Evolutionary conservation across 2,329 filamentous ascomycete genomes (phyloP).

Genomic region (Aspergillus spinulosporus): DNA sequence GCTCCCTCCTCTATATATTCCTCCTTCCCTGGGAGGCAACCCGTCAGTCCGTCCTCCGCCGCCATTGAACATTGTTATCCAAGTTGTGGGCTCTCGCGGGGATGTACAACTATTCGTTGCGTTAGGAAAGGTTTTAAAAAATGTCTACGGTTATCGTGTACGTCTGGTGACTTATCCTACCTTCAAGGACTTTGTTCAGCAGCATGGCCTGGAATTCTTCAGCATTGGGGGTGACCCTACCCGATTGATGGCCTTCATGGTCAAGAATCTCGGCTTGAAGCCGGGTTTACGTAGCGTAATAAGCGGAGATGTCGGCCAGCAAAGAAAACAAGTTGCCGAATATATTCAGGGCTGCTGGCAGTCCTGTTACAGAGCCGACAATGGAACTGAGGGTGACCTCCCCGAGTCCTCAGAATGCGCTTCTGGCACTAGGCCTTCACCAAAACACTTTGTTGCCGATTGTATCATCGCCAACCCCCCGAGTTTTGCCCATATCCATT

Average conservation of each 20-base stretch:
- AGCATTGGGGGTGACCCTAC: conserved; percentile 71
- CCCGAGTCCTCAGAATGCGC: no score
- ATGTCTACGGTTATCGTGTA: conserved; percentile 65
- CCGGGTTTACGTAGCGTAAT: conserved; percentile 64
- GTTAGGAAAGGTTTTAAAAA: conserved; percentile 63
- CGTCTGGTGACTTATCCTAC: conserved; percentile 70
- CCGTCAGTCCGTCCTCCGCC: no score
- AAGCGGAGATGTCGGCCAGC: conserved; percentile 72
- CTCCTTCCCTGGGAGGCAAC: no score
- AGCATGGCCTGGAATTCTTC: conserved; percentile 73
- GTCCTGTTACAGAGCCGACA: conserved; percentile 74
- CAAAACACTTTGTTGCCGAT: conserved; percentile 72
- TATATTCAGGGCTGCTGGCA: conserved; percentile 80
- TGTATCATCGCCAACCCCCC: conserved; percentile 79
- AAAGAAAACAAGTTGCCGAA: conserved; percentile 69
- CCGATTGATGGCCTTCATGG: conserved; percentile 83
- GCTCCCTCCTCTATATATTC: no score
- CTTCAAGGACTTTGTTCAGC: conserved; percentile 67
- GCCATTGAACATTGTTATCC: conserved; percentile 64
- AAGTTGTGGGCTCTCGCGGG: conserved; percentile 71
- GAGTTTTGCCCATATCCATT: conserved; percentile 73
- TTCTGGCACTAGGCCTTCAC: no score
- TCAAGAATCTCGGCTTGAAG: conserved; percentile 82
- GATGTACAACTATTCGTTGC: conserved; percentile 74
- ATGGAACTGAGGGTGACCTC: conserved; percentile 57